phyloP scores from a whole-genome alignment of 2,329 filamentous ascomycete genomes.

The Cladorrhinum sp. region DNA sequence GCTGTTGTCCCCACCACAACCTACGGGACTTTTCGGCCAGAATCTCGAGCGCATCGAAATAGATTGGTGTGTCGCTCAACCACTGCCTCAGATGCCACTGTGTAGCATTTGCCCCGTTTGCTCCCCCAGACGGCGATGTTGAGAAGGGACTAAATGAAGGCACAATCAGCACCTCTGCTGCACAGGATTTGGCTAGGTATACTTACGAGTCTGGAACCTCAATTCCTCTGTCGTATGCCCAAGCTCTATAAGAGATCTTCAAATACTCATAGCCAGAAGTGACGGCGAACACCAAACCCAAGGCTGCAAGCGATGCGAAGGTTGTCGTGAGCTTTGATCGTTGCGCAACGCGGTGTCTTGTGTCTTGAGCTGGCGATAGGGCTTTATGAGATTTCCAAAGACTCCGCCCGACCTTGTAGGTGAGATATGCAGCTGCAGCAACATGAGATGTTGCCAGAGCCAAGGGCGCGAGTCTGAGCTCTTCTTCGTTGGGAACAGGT shows the following conservation, averaged over 20 bases:
- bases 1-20: slow-evolving; percentile 62
- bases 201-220: slow-evolving; percentile 31
- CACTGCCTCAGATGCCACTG: slow-evolving; percentile 45
- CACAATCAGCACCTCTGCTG: neutral
- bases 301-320: slow-evolving; percentile 35
- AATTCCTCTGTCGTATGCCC: slow-evolving; percentile 39
- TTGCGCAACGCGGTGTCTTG: slow-evolving; percentile 34
- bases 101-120: slow-evolving; percentile 22
- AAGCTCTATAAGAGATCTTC: slow-evolving; percentile 37
- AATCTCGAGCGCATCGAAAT: slow-evolving; percentile 52
- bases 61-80: slow-evolving; percentile 52
- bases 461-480: slow-evolving; percentile 34
- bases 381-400: slow-evolving; percentile 37
- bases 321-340: slow-evolving; percentile 34
- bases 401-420: slow-evolving; percentile 32
- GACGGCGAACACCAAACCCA: slow-evolving; percentile 31
- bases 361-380: slow-evolving; percentile 36
- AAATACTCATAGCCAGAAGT: slow-evolving; percentile 33
- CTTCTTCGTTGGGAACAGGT: slow-evolving; percentile 10
- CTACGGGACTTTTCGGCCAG: slow-evolving; percentile 52
- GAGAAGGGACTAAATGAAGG: neutral
- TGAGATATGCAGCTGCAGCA: slow-evolving; percentile 32
- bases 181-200: neutral
- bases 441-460: slow-evolving; percentile 31
- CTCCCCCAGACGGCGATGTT: neutral